phyloP scores from a whole-genome alignment of 257 asterid species.

The Cordia subcordata region DNA sequence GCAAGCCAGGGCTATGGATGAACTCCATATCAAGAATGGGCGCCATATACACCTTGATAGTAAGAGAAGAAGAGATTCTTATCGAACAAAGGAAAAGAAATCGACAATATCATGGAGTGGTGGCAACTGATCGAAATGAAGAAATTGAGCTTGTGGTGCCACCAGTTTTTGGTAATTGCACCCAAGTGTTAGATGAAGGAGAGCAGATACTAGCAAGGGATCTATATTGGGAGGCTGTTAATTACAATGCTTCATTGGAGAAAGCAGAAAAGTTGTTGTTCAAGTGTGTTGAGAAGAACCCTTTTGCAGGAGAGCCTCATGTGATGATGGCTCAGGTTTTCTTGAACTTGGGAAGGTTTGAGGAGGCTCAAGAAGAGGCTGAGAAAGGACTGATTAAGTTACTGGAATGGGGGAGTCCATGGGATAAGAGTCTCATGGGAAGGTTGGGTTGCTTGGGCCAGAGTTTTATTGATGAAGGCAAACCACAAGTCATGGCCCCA shows the following conservation, averaged over 20 bases:
- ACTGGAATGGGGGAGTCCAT: constrained; percentile 87
- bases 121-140: constrained; percentile 32
- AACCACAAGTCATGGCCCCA: constrained; percentile 66
- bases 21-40: constrained; percentile 67
- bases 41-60: constrained; percentile 49
- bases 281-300: constrained; percentile 59
- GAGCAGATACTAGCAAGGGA: constrained; percentile 64
- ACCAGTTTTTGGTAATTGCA: constrained; percentile 57
- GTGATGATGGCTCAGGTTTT: constrained; percentile 68
- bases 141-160: constrained; percentile 70
- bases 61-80: constrained; percentile 56
- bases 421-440: constrained; percentile 98
- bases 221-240: constrained; percentile 85
- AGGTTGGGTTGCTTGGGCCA: constrained; percentile 86
- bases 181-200: constrained; percentile 28
- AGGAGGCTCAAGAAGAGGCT: constrained; percentile 58
- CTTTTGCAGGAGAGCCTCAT: constrained; percentile 65
- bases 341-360: constrained; percentile 49
- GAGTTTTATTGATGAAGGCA: constrained; percentile 64
- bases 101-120: not conserved
- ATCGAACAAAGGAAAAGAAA: constrained; percentile 13
- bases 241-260: constrained; percentile 31
- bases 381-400: constrained; percentile 60
- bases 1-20: constrained; percentile 83
- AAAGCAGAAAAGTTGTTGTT: constrained; percentile 49